These are phyloP conservation scores for Phytophthora pistaciae DNA, from an alignment of 352 stramenopile genomes.

Conservation along the genomic window DNA sequence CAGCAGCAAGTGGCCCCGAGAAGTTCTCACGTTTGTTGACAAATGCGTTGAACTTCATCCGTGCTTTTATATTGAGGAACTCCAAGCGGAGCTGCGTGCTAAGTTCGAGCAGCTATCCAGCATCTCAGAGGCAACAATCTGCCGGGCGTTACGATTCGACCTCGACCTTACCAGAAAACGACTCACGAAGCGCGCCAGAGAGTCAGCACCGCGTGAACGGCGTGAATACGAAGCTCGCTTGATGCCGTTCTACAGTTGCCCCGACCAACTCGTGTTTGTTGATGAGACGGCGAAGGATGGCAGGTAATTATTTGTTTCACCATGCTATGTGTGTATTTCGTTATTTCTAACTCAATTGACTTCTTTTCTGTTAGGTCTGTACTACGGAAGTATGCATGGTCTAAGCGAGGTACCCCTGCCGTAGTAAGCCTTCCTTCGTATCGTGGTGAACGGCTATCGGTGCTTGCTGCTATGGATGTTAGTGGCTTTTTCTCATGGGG, in stretches of 20 bases:
- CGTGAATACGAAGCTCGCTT: conserved; percentile 1
- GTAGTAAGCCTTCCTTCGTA: conserved; percentile 26
- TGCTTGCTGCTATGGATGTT: conserved; percentile 30
- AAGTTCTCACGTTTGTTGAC: conserved; percentile 13
- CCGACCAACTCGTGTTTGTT: conserved; percentile 19
- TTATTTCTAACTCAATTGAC: neutral
- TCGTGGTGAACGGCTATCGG: conserved; percentile 23
- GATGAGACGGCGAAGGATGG: conserved; percentile 18
- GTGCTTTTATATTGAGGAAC: conserved; percentile 42
- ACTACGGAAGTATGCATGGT: conserved; percentile 2
- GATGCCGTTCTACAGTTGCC: conserved; percentile 21
- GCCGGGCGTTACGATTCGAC: conserved; percentile 31
- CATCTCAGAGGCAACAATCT: conserved; percentile 22
- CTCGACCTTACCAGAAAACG: conserved; percentile 25
- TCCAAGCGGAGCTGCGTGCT: conserved; percentile 13
- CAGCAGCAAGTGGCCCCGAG: conserved; percentile 8
- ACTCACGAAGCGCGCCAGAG: conserved; percentile 15
- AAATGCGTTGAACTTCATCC: conserved; percentile 28
- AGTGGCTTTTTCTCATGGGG: conserved; percentile 31
- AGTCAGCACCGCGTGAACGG: conserved; percentile 11
- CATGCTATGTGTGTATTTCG: too few relatives aligned
- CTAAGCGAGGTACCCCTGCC: conserved; percentile 5
- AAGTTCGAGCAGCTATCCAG: conserved; percentile 11
- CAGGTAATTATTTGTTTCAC: neutral
- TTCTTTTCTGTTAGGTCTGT: neutral